Conservation (phyloP, 305 asterid species). For the Galium porrigens region DNA sequence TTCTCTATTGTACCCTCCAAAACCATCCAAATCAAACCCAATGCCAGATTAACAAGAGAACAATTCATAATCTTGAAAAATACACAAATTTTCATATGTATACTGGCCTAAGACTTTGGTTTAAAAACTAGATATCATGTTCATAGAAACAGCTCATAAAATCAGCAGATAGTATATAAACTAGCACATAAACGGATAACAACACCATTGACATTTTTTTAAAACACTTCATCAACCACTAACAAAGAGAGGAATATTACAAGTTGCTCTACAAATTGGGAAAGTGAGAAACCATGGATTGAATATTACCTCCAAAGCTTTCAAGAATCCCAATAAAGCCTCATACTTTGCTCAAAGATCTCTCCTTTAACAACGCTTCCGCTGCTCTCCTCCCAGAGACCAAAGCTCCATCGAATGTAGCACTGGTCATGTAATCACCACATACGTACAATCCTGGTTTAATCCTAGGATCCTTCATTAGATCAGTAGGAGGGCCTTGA, state of each 20-base stretch:
- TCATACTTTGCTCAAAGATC: constrained; percentile 24
- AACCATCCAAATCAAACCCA: background rate
- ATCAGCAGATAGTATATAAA: background rate
- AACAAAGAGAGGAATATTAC: constrained; percentile 1
- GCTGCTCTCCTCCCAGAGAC: constrained; percentile 82
- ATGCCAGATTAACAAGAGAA: background rate
- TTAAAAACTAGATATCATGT: background rate
- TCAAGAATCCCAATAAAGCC: background rate
- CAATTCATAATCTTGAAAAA: background rate
- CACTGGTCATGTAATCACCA: constrained; percentile 77
- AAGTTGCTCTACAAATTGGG: background rate
- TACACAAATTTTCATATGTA: background rate
- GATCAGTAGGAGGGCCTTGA: constrained; percentile 73
- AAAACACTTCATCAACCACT: constrained; percentile 5
- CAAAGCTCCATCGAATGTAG: constrained; percentile 89
- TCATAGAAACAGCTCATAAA: background rate
- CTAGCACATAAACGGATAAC: background rate
- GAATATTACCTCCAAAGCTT: constrained; percentile 5
- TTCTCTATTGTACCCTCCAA: too few relatives aligned
- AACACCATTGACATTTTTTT: background rate
- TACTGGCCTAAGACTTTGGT: background rate
- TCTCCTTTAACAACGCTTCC: constrained; percentile 63
- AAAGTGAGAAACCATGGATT: background rate
- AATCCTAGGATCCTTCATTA: constrained; percentile 50
- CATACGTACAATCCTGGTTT: constrained; percentile 53